Conservation (phyloP, 2,329 filamentous ascomycete genomes). For the Ophiostoma australiae region DNA sequence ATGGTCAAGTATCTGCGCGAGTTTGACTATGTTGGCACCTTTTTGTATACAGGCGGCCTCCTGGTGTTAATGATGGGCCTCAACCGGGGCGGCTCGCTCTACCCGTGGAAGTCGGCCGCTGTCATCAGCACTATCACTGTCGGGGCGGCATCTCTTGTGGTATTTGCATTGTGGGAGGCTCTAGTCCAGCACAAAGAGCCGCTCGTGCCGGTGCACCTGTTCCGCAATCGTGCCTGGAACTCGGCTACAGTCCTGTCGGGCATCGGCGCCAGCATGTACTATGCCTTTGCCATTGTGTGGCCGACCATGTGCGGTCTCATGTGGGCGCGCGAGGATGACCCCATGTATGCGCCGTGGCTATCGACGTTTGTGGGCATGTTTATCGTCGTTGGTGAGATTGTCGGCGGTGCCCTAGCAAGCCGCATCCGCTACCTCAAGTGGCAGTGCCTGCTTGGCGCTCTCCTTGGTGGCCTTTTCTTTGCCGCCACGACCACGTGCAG, state of each 20-base stretch:
- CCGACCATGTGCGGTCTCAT: conserved; percentile 35
- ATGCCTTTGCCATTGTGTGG: conserved; percentile 38
- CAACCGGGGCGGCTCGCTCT: conserved; percentile 34
- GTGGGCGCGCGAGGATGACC: conserved; percentile 30
- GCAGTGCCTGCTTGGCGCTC: not conserved
- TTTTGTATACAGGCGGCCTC: conserved; percentile 33
- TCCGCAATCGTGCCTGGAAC: conserved; percentile 35
- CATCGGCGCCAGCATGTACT: conserved; percentile 37
- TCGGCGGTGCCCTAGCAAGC: conserved; percentile 31
- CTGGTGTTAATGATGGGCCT: conserved; percentile 34
- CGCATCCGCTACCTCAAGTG: conserved; percentile 27
- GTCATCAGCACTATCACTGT: conserved; percentile 33
- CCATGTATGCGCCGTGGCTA: conserved; percentile 31
- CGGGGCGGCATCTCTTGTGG: not conserved
- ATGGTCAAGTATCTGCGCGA: conserved; percentile 31
- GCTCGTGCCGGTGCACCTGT: conserved; percentile 37
- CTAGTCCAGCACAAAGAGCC: conserved; percentile 33
- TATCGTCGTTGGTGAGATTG: conserved; percentile 31
- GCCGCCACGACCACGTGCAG: not conserved
- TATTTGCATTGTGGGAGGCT: not conserved
- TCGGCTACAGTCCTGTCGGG: conserved; percentile 34
- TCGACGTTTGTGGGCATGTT: conserved; percentile 32
- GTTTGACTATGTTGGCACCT: conserved; percentile 35
- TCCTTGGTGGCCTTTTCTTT: not conserved
- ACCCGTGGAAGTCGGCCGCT: conserved; percentile 34